phyloP scores from a whole-genome alignment of 495 filamentous ascomycete species.

The Penicillium lividum region DNA sequence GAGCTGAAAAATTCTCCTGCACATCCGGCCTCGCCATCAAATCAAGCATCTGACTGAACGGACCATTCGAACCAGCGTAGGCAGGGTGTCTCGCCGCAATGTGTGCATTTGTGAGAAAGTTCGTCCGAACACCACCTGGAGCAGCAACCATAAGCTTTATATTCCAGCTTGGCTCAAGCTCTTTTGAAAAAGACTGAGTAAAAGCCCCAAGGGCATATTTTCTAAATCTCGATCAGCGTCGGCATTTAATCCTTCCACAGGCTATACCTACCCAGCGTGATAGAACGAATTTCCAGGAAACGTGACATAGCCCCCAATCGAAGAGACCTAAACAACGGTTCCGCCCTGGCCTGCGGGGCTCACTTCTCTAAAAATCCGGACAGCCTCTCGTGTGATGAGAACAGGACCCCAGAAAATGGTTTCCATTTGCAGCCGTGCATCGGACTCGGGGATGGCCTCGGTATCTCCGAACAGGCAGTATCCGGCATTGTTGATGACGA shows the following conservation, averaged over 20 bases:
- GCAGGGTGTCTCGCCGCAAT: not conserved
- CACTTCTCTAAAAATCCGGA: constrained; percentile 47
- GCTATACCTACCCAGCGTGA: constrained; percentile 36
- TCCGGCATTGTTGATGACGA: constrained; percentile 38
- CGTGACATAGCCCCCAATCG: constrained; percentile 48
- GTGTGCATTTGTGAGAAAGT: not conserved
- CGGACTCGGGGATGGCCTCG: constrained; percentile 42
- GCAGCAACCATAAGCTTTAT: constrained; percentile 25
- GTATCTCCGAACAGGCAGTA: constrained; percentile 44
- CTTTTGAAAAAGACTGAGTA: constrained; percentile 51
- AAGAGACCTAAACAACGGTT: constrained; percentile 52
- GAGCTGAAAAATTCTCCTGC: not conserved
- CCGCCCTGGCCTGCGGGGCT: constrained; percentile 40
- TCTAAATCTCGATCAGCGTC: constrained; percentile 11
- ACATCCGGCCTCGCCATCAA: not conserved
- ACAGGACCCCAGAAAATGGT: constrained; percentile 58
- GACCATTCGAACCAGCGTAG: not conserved
- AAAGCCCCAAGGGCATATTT: constrained; percentile 57
- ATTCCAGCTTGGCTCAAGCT: constrained; percentile 48
- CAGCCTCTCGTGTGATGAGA: constrained; percentile 40
- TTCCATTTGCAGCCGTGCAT: constrained; percentile 46
- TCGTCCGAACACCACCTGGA: constrained; percentile 7
- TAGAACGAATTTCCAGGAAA: constrained; percentile 50
- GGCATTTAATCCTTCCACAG: not conserved
- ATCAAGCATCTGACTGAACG: not conserved